Percentiles rank a stretch among this genome's conserved stretches.
Conservation (phyloP, 768 basidiomycete genomes). For the Mycena chlorophos region DNA sequence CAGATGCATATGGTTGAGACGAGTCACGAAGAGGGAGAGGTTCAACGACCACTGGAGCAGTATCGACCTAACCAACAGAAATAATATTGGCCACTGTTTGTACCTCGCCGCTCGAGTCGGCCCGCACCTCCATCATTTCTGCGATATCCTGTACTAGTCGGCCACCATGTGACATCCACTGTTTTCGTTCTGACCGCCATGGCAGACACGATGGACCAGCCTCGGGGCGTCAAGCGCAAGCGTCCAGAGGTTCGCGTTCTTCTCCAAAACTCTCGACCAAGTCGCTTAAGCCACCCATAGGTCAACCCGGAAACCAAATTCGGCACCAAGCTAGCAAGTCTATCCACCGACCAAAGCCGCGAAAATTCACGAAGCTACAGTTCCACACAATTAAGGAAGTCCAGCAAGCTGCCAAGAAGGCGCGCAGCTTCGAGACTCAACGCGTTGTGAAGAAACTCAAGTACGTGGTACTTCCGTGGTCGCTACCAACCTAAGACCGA, state of each 20-base stretch:
- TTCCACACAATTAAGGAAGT: conserved; percentile 74
- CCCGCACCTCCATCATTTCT: no score
- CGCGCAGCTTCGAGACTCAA: conserved; percentile 77
- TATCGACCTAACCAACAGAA: no score
- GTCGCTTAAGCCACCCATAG: conserved; percentile 9
- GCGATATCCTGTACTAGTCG: no score
- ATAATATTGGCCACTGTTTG: no score
- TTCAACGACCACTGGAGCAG: no score
- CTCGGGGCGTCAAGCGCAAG: conserved; percentile 20
- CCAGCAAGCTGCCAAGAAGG: conserved; percentile 76
- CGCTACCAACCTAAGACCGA: background rate
- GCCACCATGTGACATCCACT: no score
- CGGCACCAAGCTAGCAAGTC: conserved; percentile 56
- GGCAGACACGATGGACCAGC: background rate
- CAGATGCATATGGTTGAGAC: no score
- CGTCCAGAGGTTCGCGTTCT: conserved; percentile 13
- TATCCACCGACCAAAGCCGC: background rate
- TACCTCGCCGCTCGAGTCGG: no score
- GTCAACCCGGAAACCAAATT: conserved; percentile 47
- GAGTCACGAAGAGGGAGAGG: no score
- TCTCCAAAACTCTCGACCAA: background rate
- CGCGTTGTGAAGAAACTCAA: conserved; percentile 78
- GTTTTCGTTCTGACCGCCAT: no score
- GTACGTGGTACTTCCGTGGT: conserved; percentile 36
- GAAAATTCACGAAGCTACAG: conserved; percentile 40